Evolutionary conservation across 176 grass and related monocot genomes (phyloP).

Genomic region (Metroxylon sagu): DNA sequence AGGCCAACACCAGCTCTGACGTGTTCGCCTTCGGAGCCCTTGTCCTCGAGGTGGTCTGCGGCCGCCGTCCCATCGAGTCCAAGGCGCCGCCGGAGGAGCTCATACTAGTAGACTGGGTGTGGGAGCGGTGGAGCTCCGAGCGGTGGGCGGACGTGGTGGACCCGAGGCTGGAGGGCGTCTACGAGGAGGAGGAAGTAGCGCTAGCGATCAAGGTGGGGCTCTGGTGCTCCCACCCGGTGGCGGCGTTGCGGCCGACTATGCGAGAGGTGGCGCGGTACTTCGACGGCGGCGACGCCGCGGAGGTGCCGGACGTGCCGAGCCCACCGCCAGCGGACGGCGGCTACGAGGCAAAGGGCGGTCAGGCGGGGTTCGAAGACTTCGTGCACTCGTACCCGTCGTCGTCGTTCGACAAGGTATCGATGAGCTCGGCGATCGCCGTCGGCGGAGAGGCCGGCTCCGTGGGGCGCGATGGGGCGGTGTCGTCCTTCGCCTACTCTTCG

Average conservation of each 20-base stretch:
- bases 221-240: slow-evolving; percentile 53
- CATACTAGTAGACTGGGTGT: slow-evolving; percentile 62
- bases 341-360: slow-evolving; percentile 19
- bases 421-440: background rate
- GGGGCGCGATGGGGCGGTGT: slow-evolving; percentile 18
- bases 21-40: slow-evolving; percentile 83
- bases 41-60: slow-evolving; percentile 57
- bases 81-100: slow-evolving; percentile 48
- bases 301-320: slow-evolving; percentile 33
- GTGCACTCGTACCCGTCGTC: slow-evolving; percentile 67
- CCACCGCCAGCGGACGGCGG: slow-evolving; percentile 13
- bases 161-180: slow-evolving; percentile 33
- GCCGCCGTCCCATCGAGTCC: slow-evolving; percentile 60
- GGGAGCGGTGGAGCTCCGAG: slow-evolving; percentile 50
- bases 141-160: slow-evolving; percentile 46
- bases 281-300: slow-evolving; percentile 39
- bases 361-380: slow-evolving; percentile 63
- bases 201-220: slow-evolving; percentile 53
- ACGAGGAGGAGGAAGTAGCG: slow-evolving; percentile 32
- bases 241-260: slow-evolving; percentile 42
- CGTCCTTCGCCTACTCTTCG: slow-evolving; percentile 41
- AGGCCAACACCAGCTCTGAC: slow-evolving; percentile 42
- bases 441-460: background rate
- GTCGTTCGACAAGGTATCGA: slow-evolving; percentile 45
- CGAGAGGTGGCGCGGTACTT: slow-evolving; percentile 69